phyloP scores from a whole-genome alignment of 805 yeast genomes.

The Cyberlindnera petersonii region DNA sequence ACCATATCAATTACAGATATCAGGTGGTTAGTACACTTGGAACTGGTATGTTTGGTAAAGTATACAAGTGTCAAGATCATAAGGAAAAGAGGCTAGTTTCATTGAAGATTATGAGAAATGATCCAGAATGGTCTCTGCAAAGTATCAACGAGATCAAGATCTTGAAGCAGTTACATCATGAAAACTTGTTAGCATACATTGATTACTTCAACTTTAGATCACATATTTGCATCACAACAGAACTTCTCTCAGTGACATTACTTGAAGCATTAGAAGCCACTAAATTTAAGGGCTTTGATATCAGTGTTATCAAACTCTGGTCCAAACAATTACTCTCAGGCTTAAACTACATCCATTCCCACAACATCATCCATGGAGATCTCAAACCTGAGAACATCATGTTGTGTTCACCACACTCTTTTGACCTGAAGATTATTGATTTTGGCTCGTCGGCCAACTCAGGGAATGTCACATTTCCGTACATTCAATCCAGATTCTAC shows the following conservation, averaged over 20 bases:
- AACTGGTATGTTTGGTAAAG: conserved; percentile 81
- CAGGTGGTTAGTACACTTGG: conserved; percentile 61
- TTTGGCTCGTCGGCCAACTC: conserved; percentile 68
- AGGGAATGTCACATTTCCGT: conserved; percentile 69
- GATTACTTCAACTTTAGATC: conserved; percentile 78
- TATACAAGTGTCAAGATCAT: conserved; percentile 65
- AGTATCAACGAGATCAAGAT: conserved; percentile 74
- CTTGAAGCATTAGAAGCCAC: conserved; percentile 54
- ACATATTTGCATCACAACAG: conserved; percentile 79
- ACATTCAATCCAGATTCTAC: conserved; percentile 78
- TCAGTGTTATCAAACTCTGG: conserved; percentile 40
- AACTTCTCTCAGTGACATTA: conserved; percentile 62
- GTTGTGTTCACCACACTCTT: conserved; percentile 41
- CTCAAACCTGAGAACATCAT: conserved; percentile 82
- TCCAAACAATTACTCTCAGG: conserved; percentile 56
- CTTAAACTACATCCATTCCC: conserved; percentile 51
- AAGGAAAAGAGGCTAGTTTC: conserved; percentile 58
- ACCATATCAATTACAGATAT: conserved; percentile 74
- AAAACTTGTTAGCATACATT: conserved; percentile 41
- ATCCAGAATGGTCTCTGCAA: conserved; percentile 69
- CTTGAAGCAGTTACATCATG: conserved; percentile 41
- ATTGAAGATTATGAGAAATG: conserved; percentile 70
- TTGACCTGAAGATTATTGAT: conserved; percentile 67
- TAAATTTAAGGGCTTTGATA: conserved; percentile 46
- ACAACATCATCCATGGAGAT: conserved; percentile 74